A percentile compares a stretch with the other conserved stretches of the same genome.
phyloP scores from a whole-genome alignment of 2,329 filamentous ascomycete species.

The Colletotrichum sidae region DNA sequence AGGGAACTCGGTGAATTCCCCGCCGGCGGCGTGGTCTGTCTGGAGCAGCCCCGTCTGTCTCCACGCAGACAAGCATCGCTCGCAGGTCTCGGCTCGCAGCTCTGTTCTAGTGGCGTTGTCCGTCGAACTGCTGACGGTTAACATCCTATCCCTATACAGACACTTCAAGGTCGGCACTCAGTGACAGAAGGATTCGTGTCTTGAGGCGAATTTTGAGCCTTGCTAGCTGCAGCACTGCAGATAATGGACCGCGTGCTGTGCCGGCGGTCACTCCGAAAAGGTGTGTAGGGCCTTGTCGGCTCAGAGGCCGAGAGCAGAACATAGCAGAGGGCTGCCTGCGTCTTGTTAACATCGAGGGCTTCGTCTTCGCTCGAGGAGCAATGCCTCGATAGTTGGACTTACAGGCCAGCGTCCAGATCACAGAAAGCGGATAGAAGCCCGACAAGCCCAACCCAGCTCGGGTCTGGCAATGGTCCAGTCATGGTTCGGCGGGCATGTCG shows the following conservation, averaged over 20 bases:
- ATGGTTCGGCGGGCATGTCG: constrained; percentile 8
- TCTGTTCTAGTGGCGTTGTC: background rate
- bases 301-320: no score
- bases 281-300: no score
- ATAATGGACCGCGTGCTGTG: no score
- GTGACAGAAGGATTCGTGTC: no score
- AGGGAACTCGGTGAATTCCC: background rate
- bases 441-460: constrained; percentile 11
- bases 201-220: no score
- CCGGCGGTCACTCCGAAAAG: no score
- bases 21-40: background rate
- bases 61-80: constrained; percentile 10
- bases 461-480: no score
- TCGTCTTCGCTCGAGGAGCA: background rate
- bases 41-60: background rate
- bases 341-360: background rate
- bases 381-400: no score
- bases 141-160: no score
- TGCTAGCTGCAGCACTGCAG: no score
- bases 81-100: background rate
- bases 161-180: no score
- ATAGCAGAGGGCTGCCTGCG: background rate
- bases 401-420: background rate
- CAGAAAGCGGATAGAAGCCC: constrained; percentile 34
- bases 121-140: no score